Evolutionary conservation across 2,329 filamentous ascomycete species (phyloP).

Genomic region (Fusarium nelsonii): DNA sequence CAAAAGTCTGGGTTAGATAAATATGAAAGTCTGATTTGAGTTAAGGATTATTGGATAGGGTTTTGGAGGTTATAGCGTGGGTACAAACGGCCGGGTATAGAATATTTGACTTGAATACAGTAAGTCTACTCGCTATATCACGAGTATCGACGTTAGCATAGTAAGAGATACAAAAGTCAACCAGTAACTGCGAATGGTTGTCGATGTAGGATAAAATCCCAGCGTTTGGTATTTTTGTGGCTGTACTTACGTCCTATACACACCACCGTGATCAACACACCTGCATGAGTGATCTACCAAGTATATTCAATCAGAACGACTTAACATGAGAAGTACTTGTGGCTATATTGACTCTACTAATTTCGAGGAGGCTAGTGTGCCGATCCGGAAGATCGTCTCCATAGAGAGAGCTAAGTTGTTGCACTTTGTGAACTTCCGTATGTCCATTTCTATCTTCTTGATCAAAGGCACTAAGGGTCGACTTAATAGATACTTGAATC

Average conservation of each 20-base stretch:
- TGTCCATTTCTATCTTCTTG: neutral
- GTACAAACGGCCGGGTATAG: constrained; percentile 10
- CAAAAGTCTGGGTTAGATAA: constrained; percentile 71
- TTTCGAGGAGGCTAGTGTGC: neutral
- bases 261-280: neutral
- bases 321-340: neutral
- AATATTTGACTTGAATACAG: constrained; percentile 15
- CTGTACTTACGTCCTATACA: neutral
- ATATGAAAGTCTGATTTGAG: constrained; percentile 74
- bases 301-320: neutral
- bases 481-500: neutral
- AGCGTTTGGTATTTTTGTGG: neutral
- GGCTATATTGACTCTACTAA: neutral
- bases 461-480: neutral
- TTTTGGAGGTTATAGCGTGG: constrained; percentile 7
- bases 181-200: neutral
- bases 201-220: neutral
- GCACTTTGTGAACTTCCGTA: neutral
- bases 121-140: neutral
- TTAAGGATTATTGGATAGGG: neutral
- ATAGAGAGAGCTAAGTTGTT: neutral
- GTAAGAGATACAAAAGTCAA: neutral
- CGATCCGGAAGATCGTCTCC: constrained; percentile 8
- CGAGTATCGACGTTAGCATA: neutral
- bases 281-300: neutral